Base-by-base conservation (phyloP, 306 rosid species). In the Lathyrus sativus region DNA sequence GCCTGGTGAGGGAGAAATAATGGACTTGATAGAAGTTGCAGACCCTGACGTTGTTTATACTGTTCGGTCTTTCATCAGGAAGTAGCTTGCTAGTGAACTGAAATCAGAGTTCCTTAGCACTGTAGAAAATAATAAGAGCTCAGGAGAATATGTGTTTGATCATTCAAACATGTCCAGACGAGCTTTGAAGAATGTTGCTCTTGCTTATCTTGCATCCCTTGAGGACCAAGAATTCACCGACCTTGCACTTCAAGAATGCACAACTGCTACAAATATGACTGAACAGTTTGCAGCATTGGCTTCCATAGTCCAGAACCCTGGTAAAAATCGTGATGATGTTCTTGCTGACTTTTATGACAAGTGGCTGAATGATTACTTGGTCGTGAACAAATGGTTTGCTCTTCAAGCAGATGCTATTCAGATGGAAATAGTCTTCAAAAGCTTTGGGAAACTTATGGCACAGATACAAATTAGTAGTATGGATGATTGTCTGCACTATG, bases 241-340 rank as follows among this genome's bases (percentile, higher is more conserved):
- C 71, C 81, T 88, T 65, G 89, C 76, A 1, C 76, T 90, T 63
- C 59, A 79, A 1, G 99, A 93, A 84, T 93, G 90, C 72, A 75
- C 60, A 67, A 66, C 82, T 65, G 96, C 99, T 67, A 84, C 97
- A 77, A 93, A 93, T 84, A 90, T 93, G 99, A 93, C 99, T 0
- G 97, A 93, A 22, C 99, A 93, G 71, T 88, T 93, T 78, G 88
- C 96, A 57, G 99, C 99, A 68, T 78, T 93, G 84, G 95, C 85
- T 19, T 97, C 99, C 60, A 60, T 90, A 61, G 86, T 88, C 31
- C 99, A 93, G 79, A 90, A 75, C 71, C 89, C 99, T 58, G 95
- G 99, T 61, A 76, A 90, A 87, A 75, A 78, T 65, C 96, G 95
- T 41, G 97, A 93, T 65, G 22, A 19, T 19, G 81, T 85, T 78